Conservation (phyloP, 2,329 filamentous ascomycete genomes). For the Phialophora expanda region DNA sequence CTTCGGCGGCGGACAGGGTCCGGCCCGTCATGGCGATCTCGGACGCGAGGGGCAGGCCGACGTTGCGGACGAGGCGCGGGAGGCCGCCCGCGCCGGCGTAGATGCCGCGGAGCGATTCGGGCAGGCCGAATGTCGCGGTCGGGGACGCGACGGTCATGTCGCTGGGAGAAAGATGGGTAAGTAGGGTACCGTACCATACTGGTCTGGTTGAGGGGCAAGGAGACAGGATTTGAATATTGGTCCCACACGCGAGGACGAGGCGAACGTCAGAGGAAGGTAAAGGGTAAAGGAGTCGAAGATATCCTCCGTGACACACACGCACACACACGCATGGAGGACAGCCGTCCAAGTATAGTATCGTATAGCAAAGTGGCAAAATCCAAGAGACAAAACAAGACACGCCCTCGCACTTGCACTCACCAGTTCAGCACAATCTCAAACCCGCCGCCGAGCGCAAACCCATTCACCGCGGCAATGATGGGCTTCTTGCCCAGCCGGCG, state of each 20-base stretch:
- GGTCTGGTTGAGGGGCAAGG: not conserved
- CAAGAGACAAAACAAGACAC: not conserved
- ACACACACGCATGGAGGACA: too few species aligned
- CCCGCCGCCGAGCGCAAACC: slow-evolving; percentile 74
- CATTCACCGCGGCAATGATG: slow-evolving; percentile 76
- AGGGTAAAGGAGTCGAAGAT: too few species aligned
- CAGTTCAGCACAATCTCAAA: slow-evolving; percentile 65
- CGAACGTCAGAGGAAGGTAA: too few species aligned
- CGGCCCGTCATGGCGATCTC: slow-evolving; percentile 73
- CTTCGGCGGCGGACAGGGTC: slow-evolving; percentile 63
- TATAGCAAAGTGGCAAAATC: too few species aligned
- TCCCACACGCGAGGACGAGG: too few species aligned
- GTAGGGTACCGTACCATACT: not conserved
- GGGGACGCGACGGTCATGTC: slow-evolving; percentile 70
- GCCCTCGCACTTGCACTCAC: slow-evolving; percentile 29
- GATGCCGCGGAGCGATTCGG: slow-evolving; percentile 74
- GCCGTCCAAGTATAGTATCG: too few species aligned
- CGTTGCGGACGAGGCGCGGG: slow-evolving; percentile 66
- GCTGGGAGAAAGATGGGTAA: slow-evolving; percentile 16
- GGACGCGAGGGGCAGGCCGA: slow-evolving; percentile 71
- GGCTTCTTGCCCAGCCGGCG: slow-evolving; percentile 74
- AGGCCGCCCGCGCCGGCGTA: slow-evolving; percentile 73
- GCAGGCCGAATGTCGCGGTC: slow-evolving; percentile 68
- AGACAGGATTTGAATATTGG: too few species aligned
- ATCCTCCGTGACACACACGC: too few species aligned